phyloP scores from a whole-genome alignment of 768 basidiomycete species.

The Pulveroboletus sp. region DNA sequence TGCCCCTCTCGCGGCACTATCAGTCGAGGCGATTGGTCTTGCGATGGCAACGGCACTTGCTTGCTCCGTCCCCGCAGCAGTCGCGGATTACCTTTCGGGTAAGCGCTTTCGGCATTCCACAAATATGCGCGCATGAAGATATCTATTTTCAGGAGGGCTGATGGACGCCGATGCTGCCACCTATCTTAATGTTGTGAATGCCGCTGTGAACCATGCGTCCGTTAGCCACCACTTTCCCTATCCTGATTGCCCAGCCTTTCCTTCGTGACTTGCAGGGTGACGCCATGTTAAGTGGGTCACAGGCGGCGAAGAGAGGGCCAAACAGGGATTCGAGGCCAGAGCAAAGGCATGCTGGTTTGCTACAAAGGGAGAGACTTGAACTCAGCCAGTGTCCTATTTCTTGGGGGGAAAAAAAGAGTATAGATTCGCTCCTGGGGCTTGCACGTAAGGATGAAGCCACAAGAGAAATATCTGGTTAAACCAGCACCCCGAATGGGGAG shows the following conservation, averaged over 20 bases:
- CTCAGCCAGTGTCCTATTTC: not conserved
- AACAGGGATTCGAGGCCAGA: conserved; percentile 39
- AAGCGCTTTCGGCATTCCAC: conserved; percentile 11
- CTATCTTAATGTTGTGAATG: conserved; percentile 42
- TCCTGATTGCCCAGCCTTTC: conserved; percentile 41
- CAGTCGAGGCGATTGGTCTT: conserved; percentile 40
- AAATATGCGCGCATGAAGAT: not conserved
- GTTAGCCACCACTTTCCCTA: conserved; percentile 28
- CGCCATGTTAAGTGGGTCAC: conserved; percentile 43
- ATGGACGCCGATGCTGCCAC: conserved; percentile 37
- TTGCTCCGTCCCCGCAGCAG: conserved; percentile 42
- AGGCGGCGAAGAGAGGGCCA: conserved; percentile 41
- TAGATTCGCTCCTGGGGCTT: no score
- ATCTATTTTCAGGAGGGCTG: conserved; percentile 36
- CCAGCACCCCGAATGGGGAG: no score
- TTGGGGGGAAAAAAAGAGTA: no score
- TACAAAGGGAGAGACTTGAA: conserved; percentile 33
- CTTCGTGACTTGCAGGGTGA: conserved; percentile 50
- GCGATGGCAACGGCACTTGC: conserved; percentile 45
- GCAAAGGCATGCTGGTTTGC: conserved; percentile 43
- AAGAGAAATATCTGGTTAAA: no score
- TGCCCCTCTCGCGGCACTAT: conserved; percentile 36
- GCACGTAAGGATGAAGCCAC: no score
- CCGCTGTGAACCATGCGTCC: conserved; percentile 33
- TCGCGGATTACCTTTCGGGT: conserved; percentile 53